phyloP scores from a whole-genome alignment of 1,284 basidiomycete species.

The Leccinum glutinopallens region DNA sequence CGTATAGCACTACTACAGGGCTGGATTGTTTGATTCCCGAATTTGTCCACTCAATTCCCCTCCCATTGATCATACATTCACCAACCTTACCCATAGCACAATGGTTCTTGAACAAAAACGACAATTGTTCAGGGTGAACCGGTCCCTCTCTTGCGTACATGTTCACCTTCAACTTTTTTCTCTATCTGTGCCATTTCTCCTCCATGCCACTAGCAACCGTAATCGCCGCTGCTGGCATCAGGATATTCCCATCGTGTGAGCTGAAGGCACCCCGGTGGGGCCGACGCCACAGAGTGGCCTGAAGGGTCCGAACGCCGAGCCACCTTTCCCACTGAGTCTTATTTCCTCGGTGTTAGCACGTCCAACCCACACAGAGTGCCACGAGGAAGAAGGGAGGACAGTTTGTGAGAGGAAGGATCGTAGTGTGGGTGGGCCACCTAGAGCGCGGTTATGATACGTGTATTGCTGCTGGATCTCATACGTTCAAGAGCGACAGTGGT shows the following conservation, averaged over 20 bases:
- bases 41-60: too few species aligned
- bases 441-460: constrained; percentile 10
- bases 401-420: not conserved
- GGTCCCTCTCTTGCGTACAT: not conserved
- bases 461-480: constrained; percentile 18
- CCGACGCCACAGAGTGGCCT: not conserved
- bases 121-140: not conserved
- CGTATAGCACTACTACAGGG: not conserved
- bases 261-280: not conserved
- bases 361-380: not conserved
- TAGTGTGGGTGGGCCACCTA: not conserved
- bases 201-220: not conserved
- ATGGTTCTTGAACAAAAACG: not conserved
- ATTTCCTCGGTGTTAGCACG: not conserved
- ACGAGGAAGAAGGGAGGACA: not conserved
- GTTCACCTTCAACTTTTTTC: too few species aligned
- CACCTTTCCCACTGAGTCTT: not conserved
- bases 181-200: not conserved
- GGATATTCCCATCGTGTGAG: not conserved
- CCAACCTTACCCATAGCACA: not conserved
- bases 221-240: not conserved
- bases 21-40: not conserved
- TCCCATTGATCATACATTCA: too few species aligned
- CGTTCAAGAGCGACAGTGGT: constrained; percentile 10
- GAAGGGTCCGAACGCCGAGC: not conserved